Base-by-base conservation (phyloP, 2,329 filamentous ascomycete species). In the Lachnellula arida region DNA sequence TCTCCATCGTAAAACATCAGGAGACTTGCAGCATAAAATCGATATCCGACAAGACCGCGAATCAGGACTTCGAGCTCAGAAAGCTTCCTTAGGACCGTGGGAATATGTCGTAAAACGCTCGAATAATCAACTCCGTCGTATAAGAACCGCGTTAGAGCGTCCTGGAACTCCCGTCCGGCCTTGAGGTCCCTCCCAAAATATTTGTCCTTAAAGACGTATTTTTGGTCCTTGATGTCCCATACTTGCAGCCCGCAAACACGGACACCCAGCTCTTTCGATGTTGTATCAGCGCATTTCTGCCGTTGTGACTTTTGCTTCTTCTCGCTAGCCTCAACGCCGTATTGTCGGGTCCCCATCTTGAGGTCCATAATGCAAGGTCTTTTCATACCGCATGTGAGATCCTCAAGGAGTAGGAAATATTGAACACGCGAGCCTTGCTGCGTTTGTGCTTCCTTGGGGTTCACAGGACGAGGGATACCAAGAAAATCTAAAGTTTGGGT, bases 261-360 rank as follows among this genome's bases (percentile, higher is more conserved):
- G 2, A 99, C 94, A 4, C 94, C 94, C 0, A 99, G 81, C 70
- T 95, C 86, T 57, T 87, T 85, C 7, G 94, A 97, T 0, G 94
- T 99, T 0, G 94, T 99, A 60, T 83, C 87, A 61, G 89, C 87
- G 72, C 94, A 97, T 72, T 99, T 99, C 64, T 90, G 86, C 56
- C 90, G 85, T 72, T 99, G 94, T 0, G 94, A 97, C 58, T 87
- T 86, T 67, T 92, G 89, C 72, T 99, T 99, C 77, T 96, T 96
- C 44, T 91, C 85, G 52, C 82, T 86, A 2, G 94, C 94, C 64
- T 97, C 92, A 12, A 97, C 85, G 7, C 94, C 94, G 70, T 97
- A 97, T 69, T 99, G 94, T 2, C 94, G 86, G 7, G 94, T 99
- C 19, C 94, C 94, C 94, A 99, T 99, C 71, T 99, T 99, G 60